These are phyloP conservation scores for Kodamaea ohmeri DNA, from an alignment of 1,139 yeast species.

Conservation along the genomic window DNA sequence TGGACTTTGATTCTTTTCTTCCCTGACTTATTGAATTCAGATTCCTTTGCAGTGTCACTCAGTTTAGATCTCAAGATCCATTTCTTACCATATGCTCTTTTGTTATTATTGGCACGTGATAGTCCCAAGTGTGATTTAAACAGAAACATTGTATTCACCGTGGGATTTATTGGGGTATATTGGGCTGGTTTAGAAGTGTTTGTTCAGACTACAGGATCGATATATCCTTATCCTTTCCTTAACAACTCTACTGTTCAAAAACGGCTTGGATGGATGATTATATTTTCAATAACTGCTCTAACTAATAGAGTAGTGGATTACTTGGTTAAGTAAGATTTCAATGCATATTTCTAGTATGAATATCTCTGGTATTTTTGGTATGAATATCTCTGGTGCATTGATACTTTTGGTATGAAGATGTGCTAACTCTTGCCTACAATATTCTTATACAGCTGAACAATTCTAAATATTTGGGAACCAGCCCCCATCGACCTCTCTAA, in stretches of 20 bases:
- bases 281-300: conserved; percentile 8
- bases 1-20: conserved; percentile 21
- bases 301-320: conserved; percentile 3
- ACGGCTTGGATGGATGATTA: conserved; percentile 14
- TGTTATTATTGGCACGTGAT: conserved; percentile 11
- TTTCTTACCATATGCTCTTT: conserved; percentile 21
- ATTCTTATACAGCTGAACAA: too few relatives aligned
- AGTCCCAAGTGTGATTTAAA: conserved; percentile 7
- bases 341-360: too few relatives aligned
- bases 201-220: conserved; percentile 12
- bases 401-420: too few relatives aligned
- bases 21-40: conserved; percentile 22
- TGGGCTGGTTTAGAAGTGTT: conserved; percentile 12
- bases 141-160: conserved; percentile 6
- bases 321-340: too few relatives aligned
- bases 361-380: too few relatives aligned
- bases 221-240: conserved; percentile 23
- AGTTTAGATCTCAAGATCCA: conserved; percentile 24
- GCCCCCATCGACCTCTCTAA: too few relatives aligned
- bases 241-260: conserved; percentile 10
- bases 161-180: conserved; percentile 8
- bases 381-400: too few relatives aligned
- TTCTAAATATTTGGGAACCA: too few relatives aligned
- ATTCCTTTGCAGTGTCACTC: conserved; percentile 18
- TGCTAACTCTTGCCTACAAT: too few relatives aligned